Evolutionary conservation across 2,329 filamentous ascomycete species (phyloP), one percentile per base, ranked within the genome.

Genomic region (Aspergillaceae sp.): DNA sequence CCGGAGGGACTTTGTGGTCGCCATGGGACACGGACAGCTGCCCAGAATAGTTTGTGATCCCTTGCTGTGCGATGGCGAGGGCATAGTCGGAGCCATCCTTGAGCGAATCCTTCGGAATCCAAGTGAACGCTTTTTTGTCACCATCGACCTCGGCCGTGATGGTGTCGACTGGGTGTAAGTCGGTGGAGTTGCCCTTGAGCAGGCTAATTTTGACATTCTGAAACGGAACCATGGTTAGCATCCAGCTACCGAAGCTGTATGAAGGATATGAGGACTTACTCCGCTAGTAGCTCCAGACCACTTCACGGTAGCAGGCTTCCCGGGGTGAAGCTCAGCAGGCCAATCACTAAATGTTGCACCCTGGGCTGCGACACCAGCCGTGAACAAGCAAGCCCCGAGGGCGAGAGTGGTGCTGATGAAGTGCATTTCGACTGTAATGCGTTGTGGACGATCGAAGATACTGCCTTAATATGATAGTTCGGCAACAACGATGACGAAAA

Each of bases 131-230:
- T 19, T 26, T 19, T 27, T 59, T 63, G 47, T 73, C 74, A 42
- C 68, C 70, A 42, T 62, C 68, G 27, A 69, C 74, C 45, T 66
- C 49, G 35, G 60, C 62, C 51, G 75, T 76, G 44, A 80, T 56
- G 41, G 69, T 68, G 42, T 62, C 59, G 42, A 82, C 61, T 42
- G 74, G 75, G 42, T 71, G 50, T 29, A 83, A 72, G 57, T 80
- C 57, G 44, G 55, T 62, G 2, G 74, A 61, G 11, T 61, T 48
- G 40, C 80, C 80, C 63, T 77, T 70, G 52, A 75, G 72, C 38
- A 83, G 70, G 45, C 71, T 73, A 54, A 83, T 74, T 36, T 74
- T 79, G 34, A 76, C 75, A 5, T 74, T 71, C 65, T 74, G 46
- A 10, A 48, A 27, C 45, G 5, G 34, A 4, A 2, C 30, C 11